Evolutionary conservation across 73 alveolate species (phyloP).

Genomic region (Durusdinium trenchii): DNA sequence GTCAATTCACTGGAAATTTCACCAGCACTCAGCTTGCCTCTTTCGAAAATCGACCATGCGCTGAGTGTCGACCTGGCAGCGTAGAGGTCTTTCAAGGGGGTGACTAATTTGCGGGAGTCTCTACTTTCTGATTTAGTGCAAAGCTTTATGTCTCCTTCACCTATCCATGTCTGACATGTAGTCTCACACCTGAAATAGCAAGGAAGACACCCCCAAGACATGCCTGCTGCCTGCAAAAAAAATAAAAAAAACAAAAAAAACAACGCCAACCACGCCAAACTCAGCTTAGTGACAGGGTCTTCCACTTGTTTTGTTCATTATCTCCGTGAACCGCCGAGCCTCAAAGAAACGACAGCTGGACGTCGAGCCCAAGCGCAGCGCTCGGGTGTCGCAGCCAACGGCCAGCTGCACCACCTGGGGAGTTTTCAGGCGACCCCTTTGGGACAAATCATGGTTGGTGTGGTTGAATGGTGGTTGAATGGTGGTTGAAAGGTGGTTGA

Average conservation of each 20-base stretch:
- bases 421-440: neutral
- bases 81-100: neutral
- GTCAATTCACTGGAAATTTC: no score
- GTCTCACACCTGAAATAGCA: no score
- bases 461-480: no score
- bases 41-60: constrained; percentile 52
- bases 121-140: no score
- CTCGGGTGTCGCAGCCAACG: constrained; percentile 92
- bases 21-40: no score
- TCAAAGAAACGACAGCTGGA: constrained; percentile 5
- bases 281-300: no score
- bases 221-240: no score
- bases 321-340: neutral
- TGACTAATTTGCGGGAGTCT: neutral
- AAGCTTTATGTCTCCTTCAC: no score
- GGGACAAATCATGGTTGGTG: neutral
- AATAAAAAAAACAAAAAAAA: neutral
- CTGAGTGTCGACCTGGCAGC: constrained; percentile 58
- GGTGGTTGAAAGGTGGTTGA: no score
- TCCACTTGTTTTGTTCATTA: neutral
- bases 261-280: neutral
- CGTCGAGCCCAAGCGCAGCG: neutral
- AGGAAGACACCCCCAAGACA: no score
- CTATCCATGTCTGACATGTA: no score
- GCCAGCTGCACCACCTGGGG: constrained; percentile 58